These are phyloP conservation scores for Neopestalotiopsis clavispora DNA, from an alignment of 2,329 filamentous ascomycete genomes.

Conservation along the genomic window DNA sequence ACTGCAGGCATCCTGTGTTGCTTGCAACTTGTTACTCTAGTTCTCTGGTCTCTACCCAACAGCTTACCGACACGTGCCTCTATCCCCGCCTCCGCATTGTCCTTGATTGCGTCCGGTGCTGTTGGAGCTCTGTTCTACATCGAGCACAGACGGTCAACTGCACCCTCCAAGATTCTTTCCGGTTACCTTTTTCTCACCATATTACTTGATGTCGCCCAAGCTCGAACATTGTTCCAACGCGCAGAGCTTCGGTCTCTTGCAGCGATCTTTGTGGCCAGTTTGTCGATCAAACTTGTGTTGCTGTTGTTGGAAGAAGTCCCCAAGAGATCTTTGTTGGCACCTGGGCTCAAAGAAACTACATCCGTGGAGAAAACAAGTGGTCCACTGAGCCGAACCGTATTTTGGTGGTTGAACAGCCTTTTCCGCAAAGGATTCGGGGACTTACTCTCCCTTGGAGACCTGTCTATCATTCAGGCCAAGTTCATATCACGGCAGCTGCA, in stretches of 20 bases:
- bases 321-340: conserved; percentile 30
- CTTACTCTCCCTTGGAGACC: conserved; percentile 29
- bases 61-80: neutral
- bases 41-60: conserved; percentile 8
- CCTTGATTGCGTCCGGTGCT: neutral
- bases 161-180: conserved; percentile 10
- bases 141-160: conserved; percentile 9
- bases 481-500: conserved; percentile 29
- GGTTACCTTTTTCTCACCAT: neutral
- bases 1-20: neutral
- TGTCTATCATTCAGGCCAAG: conserved; percentile 35
- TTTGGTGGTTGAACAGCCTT: conserved; percentile 42
- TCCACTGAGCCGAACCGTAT: conserved; percentile 38
- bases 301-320: conserved; percentile 38
- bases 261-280: conserved; percentile 30
- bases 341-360: conserved; percentile 24
- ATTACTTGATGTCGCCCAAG: conserved; percentile 11
- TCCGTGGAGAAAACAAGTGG: conserved; percentile 38
- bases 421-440: conserved; percentile 31
- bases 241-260: neutral
- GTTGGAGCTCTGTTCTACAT: conserved; percentile 4
- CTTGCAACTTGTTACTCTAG: conserved; percentile 3
- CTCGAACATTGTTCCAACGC: neutral
- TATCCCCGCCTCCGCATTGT: conserved; percentile 2
- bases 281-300: conserved; percentile 33